Conservation (phyloP, 306 rosid genomes). For the Vigna unguiculata region DNA sequence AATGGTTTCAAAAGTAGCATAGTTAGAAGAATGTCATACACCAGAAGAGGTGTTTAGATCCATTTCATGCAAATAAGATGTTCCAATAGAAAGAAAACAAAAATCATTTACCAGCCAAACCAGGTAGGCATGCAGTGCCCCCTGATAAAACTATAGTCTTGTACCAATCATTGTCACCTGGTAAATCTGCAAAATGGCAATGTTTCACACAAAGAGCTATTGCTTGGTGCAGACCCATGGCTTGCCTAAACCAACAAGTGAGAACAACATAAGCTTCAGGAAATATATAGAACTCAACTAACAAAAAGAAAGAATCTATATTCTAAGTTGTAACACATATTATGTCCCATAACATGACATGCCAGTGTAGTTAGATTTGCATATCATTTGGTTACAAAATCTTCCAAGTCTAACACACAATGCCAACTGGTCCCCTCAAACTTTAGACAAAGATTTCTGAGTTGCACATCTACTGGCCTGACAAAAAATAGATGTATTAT, state of each 20-base stretch:
- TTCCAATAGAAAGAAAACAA: background rate
- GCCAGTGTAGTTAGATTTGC: background rate
- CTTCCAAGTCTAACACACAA: background rate
- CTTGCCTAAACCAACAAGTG: conserved; percentile 62
- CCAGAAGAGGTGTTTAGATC: background rate
- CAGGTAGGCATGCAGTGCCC: conserved; percentile 89
- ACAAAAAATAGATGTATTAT: background rate
- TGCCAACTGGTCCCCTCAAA: background rate
- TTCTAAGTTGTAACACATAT: background rate
- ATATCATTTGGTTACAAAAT: background rate
- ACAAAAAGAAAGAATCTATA: conserved; percentile 9
- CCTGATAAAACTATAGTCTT: conserved; percentile 85
- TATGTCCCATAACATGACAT: background rate
- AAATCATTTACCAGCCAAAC: conserved; percentile 71
- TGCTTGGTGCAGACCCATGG: conserved; percentile 91
- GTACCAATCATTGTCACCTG: conserved; percentile 73
- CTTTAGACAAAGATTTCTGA: background rate
- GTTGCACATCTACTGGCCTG: background rate
- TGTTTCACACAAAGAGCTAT: conserved; percentile 85
- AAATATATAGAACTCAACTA: conserved; percentile 22
- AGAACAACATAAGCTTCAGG: conserved; percentile 17
- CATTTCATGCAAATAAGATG: conserved; percentile 29
- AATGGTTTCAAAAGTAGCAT: conserved; percentile 37
- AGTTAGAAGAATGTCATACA: conserved; percentile 18
- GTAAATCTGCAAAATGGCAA: conserved; percentile 72